Conservation (phyloP, 306 rosid genomes). For the Luffa acutangula region DNA sequence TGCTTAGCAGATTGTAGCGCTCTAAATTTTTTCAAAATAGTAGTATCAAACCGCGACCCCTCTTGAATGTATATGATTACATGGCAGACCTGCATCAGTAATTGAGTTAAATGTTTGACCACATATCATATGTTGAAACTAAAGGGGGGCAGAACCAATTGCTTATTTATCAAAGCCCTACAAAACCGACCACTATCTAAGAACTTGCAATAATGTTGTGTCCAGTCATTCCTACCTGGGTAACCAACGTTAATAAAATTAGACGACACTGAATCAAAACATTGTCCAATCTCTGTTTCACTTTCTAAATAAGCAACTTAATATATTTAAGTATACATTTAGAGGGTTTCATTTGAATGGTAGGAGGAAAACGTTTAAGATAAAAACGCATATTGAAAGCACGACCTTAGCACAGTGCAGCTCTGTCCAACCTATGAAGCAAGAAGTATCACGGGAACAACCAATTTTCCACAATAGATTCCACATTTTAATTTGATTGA, state of each 20-base stretch:
- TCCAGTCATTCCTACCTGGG: background rate
- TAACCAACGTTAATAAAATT: background rate
- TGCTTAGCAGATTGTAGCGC: constrained; percentile 76
- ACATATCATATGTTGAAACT: background rate
- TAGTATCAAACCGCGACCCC: constrained; percentile 58
- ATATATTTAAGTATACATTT: background rate
- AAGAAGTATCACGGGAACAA: background rate
- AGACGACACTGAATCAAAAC: background rate
- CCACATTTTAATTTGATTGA: background rate
- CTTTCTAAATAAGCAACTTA: background rate
- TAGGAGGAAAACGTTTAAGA: background rate
- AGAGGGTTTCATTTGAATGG: background rate
- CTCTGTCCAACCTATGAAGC: background rate
- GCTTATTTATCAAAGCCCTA: background rate
- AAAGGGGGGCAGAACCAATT: background rate
- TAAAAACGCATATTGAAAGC: background rate
- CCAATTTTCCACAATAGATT: background rate
- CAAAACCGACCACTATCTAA: background rate
- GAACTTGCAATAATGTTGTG: background rate
- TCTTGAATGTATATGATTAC: constrained; percentile 69
- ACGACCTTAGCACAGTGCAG: background rate
- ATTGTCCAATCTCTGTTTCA: background rate
- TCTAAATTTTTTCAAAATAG: constrained; percentile 61
- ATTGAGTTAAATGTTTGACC: background rate
- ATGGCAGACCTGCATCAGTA: constrained; percentile 90